phyloP scores from a whole-genome alignment of 768 basidiomycete species.

The Leccinum aurantiacum region DNA sequence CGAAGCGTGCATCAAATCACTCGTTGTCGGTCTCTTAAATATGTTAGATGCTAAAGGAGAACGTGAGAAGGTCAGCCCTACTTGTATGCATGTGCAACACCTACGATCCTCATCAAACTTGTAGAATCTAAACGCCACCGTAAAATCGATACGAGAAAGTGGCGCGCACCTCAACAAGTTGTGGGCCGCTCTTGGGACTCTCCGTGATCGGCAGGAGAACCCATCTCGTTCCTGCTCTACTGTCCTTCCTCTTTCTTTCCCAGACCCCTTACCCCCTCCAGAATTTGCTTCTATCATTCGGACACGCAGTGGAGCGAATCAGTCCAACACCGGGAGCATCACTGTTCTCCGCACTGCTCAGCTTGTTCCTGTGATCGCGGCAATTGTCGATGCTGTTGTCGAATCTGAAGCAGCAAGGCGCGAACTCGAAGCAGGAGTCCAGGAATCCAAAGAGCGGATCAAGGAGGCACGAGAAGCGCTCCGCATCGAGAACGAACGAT shows the following conservation, averaged over 20 bases:
- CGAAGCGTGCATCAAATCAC: conserved; percentile 61
- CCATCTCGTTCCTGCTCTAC: conserved; percentile 13
- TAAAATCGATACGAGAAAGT: conserved; percentile 51
- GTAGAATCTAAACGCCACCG: conserved; percentile 34
- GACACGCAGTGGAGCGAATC: conserved; percentile 46
- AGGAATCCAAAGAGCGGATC: conserved; percentile 53
- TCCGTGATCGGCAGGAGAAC: conserved; percentile 41
- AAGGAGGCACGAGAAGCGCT: conserved; percentile 52
- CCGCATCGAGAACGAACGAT: conserved; percentile 33
- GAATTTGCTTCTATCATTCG: conserved; percentile 38
- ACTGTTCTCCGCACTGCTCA: conserved; percentile 51
- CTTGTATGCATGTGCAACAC: neutral
- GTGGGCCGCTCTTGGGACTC: conserved; percentile 52
- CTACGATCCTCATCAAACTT: conserved; percentile 2
- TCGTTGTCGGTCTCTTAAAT: conserved; percentile 62
- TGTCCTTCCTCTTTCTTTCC: conserved; percentile 38
- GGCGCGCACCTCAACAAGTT: conserved; percentile 62
- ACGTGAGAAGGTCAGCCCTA: conserved; percentile 31
- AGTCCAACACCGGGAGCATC: conserved; percentile 28
- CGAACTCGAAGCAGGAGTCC: conserved; percentile 59
- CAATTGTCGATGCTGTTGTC: conserved; percentile 54
- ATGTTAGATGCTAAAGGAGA: conserved; percentile 47
- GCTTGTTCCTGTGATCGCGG: conserved; percentile 62
- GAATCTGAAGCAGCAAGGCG: conserved; percentile 49
- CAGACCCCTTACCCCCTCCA: conserved; percentile 62